A percentile compares a stretch with the other conserved stretches of the same genome.
These are phyloP conservation scores for Xenosphaeropsis pyriputrescens DNA, from an alignment of 2,329 filamentous ascomycete species.

Conservation along the genomic window DNA sequence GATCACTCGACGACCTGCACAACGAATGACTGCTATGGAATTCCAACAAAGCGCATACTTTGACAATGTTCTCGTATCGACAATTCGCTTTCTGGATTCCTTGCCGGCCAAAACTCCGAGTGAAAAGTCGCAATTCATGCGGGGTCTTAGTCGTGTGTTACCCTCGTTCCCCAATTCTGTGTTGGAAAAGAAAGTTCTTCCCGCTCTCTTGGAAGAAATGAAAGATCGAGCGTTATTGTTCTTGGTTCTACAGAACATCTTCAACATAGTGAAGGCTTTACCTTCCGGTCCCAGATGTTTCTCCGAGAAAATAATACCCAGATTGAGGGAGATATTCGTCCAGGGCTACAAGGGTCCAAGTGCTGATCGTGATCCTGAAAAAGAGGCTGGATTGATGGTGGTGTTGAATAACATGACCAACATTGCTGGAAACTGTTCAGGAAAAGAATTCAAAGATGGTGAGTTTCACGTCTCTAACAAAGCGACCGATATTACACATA, in stretches of 20 bases:
- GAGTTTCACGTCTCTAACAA: slow-evolving; percentile 16
- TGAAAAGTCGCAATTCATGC: slow-evolving; percentile 86
- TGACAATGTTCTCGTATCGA: slow-evolving; percentile 91
- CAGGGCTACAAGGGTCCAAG: slow-evolving; percentile 27
- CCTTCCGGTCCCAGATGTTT: slow-evolving; percentile 68
- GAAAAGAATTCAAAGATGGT: slow-evolving; percentile 92
- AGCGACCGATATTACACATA: slow-evolving; percentile 2
- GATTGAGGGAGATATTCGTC: slow-evolving; percentile 67
- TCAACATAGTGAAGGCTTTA: slow-evolving; percentile 72
- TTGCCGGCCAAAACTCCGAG: slow-evolving; percentile 83
- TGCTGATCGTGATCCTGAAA: slow-evolving; percentile 62
- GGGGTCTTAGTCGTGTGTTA: slow-evolving; percentile 73
- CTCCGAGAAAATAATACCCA: slow-evolving; percentile 73
- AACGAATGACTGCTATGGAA: slow-evolving; percentile 74
- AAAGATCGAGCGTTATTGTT: slow-evolving; percentile 83
- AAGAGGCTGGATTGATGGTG: slow-evolving; percentile 85
- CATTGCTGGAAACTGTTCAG: slow-evolving; percentile 68
- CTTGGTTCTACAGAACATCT: slow-evolving; percentile 78
- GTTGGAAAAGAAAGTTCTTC: slow-evolving; percentile 86
- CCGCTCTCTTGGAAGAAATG: slow-evolving; percentile 78
- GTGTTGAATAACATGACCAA: slow-evolving; percentile 69
- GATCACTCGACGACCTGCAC: slow-evolving; percentile 75
- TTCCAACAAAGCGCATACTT: slow-evolving; percentile 96
- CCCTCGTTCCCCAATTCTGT: slow-evolving; percentile 88
- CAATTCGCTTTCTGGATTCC: slow-evolving; percentile 84